Base-by-base conservation (phyloP, 495 filamentous ascomycete genomes). In the Neurospora sp. region DNA sequence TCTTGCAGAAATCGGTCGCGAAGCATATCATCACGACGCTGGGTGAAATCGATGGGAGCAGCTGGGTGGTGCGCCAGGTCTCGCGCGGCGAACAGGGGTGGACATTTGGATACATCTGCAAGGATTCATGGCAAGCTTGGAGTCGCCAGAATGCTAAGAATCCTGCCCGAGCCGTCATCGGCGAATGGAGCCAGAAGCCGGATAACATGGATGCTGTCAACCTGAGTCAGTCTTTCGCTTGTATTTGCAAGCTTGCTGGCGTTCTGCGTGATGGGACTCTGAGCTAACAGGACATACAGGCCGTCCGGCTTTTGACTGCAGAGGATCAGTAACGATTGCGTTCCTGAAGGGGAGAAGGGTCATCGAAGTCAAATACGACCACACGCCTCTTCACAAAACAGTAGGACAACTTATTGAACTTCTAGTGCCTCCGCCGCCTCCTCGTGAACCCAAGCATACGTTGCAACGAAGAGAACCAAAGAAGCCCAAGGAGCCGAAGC, bases 391-490 rank as follows among this genome's bases (percentile, higher is more conserved):
- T 39, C 85, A 86, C 70, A 83, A 81, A 73, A 83, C 83, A 0
- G 85, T 86, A 37, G 77, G 73, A 1, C 73, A 86, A 68, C 74
- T 86, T 22, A 74, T 82, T 39, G 79, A 82, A n/a, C 79, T 79
- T 18, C 74, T 85, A 39, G 77, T 76, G 20, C 83, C 81, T 5
- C 73, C 78, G 31, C 74, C 80, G 14, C 8, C 73, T 18, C 74
- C 75, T 12, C 70, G 75, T 69, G 71, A 65, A 39, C 75, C 91
- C 76, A 84, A 87, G 74, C 78, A 81, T 61, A 77, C 77, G 9
- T 82, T 82, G 61, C 89, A 91, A 70, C 85, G 89, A 73, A 91
- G 90, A 76, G 88, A 87, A 74, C 81, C 81, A 40, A 86, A 85
- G 70, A 83, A 81, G 7, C 75, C 75, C 6, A 79, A 71, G 65